Conservation (phyloP, 352 stramenopile species). For the Pythium grandisporangium region DNA sequence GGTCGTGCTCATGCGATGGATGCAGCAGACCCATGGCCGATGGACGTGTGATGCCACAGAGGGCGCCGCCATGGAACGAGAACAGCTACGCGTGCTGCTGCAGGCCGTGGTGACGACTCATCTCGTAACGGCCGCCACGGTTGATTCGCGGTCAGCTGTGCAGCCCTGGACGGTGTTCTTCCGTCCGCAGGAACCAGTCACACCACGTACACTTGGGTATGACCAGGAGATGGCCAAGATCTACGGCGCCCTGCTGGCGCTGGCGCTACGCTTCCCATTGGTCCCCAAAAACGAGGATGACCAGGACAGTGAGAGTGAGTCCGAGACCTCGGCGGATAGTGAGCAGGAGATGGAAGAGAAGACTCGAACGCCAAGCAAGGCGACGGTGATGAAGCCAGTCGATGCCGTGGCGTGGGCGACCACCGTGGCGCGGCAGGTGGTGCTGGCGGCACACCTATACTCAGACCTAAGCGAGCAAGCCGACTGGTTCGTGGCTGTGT, state of each 20-base stretch:
- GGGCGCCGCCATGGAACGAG: conserved; percentile 17
- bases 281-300: conserved; percentile 18
- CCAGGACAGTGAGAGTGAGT: conserved; percentile 26
- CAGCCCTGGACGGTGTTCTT: conserved; percentile 43
- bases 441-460: conserved; percentile 3
- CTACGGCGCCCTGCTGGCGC: conserved; percentile 27
- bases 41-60: conserved; percentile 21
- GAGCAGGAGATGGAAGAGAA: conserved; percentile 2
- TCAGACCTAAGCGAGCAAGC: conserved; percentile 2
- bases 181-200: conserved; percentile 20
- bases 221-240: conserved; percentile 39
- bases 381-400: conserved; percentile 23
- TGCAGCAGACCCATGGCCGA: conserved; percentile 9
- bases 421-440: conserved; percentile 9
- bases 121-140: conserved; percentile 21
- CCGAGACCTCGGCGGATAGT: conserved; percentile 29
- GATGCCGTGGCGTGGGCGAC: conserved; percentile 26
- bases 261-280: conserved; percentile 48
- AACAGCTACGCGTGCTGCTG: conserved; percentile 27
- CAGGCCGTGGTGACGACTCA: conserved; percentile 30
- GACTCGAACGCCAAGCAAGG: conserved; percentile 6
- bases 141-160: conserved; percentile 4
- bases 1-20: conserved; percentile 6
- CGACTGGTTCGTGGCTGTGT: conserved; percentile 34
- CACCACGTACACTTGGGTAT: conserved; percentile 19